These are phyloP conservation scores for Paraphoma chrysanthemicola DNA, from an alignment of 2,329 filamentous ascomycete genomes.

Conservation along the genomic window DNA sequence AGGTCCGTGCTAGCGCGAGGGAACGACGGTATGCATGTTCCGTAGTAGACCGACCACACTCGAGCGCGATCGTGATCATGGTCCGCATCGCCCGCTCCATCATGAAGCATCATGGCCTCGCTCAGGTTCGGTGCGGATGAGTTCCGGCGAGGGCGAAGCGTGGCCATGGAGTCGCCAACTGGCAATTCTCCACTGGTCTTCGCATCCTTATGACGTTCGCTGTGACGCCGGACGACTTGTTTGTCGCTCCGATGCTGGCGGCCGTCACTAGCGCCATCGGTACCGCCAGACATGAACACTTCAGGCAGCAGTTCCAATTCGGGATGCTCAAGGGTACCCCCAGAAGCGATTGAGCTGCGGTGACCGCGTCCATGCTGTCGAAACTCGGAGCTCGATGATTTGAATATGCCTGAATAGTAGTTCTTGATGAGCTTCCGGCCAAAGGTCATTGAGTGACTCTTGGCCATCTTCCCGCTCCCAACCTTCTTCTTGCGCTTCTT, in stretches of 20 bases:
- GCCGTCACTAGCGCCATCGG: constrained; percentile 11
- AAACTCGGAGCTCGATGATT: constrained; percentile 48
- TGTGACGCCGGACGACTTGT: background rate
- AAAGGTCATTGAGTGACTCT: constrained; percentile 56
- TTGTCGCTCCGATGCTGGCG: background rate
- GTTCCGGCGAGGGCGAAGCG: constrained; percentile 30
- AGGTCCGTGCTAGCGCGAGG: constrained; percentile 30
- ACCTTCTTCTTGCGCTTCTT: constrained; percentile 61
- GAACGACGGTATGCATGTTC: constrained; percentile 38
- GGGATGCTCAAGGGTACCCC: constrained; percentile 53
- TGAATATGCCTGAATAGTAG: constrained; percentile 56
- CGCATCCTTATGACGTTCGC: constrained; percentile 6
- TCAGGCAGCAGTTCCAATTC: constrained; percentile 56
- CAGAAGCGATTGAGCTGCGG: constrained; percentile 51
- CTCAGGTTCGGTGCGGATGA: constrained; percentile 30
- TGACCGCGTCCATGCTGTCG: constrained; percentile 52
- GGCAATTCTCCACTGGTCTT: constrained; percentile 19
- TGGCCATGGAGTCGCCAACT: constrained; percentile 30
- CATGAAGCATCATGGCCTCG: constrained; percentile 6
- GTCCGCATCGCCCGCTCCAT: constrained; percentile 16
- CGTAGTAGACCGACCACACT: constrained; percentile 46
- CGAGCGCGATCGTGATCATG: constrained; percentile 31
- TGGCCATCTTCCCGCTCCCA: constrained; percentile 71
- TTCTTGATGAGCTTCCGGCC: constrained; percentile 51
- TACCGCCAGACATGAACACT: constrained; percentile 31